Percentiles rank a stretch among this genome's conserved stretches.
phyloP scores from a whole-genome alignment of 352 stramenopile genomes.

The Hyphochytrium catenoides region DNA sequence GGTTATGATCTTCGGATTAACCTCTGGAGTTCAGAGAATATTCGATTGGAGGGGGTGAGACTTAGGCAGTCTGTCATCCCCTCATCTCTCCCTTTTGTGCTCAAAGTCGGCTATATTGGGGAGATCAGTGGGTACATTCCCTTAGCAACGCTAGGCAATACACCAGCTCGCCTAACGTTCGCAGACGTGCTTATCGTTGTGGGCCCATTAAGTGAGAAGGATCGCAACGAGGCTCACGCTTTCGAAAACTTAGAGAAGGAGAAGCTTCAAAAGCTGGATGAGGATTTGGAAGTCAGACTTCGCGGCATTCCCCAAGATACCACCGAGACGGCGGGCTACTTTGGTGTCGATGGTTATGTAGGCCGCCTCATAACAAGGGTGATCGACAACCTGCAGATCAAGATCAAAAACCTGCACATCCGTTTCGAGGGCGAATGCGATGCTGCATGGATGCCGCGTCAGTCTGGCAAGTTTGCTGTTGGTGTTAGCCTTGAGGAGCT shows the following conservation, averaged over 20 bases:
- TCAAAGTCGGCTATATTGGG: conserved; percentile 61
- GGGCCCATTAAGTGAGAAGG: too few relatives aligned
- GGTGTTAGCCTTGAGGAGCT: conserved; percentile 48
- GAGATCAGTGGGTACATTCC: conserved; percentile 55
- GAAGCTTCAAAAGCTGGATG: conserved; percentile 37
- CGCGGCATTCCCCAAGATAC: neutral
- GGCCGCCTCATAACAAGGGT: conserved; percentile 62
- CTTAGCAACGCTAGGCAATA: conserved; percentile 46
- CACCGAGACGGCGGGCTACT: conserved; percentile 32
- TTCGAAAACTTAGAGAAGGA: too few relatives aligned
- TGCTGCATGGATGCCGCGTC: conserved; percentile 8
- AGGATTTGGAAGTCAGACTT: conserved; percentile 33
- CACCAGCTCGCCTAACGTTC: conserved; percentile 56
- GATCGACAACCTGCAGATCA: conserved; percentile 67
- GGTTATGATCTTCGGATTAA: conserved; percentile 56
- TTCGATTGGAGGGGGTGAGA: conserved; percentile 60
- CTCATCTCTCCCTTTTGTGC: conserved; percentile 43
- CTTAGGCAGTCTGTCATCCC: conserved; percentile 53
- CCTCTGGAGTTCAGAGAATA: conserved; percentile 55
- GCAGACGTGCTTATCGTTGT: conserved; percentile 55
- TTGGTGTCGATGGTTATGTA: conserved; percentile 60
- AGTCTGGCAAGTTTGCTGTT: conserved; percentile 45
- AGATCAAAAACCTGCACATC: conserved; percentile 59
- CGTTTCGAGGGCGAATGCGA: conserved; percentile 37
- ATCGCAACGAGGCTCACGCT: too few relatives aligned